These are phyloP conservation scores for Neodidymelliopsis sp. DNA, from an alignment of 2,329 filamentous ascomycete genomes.

Conservation along the genomic window DNA sequence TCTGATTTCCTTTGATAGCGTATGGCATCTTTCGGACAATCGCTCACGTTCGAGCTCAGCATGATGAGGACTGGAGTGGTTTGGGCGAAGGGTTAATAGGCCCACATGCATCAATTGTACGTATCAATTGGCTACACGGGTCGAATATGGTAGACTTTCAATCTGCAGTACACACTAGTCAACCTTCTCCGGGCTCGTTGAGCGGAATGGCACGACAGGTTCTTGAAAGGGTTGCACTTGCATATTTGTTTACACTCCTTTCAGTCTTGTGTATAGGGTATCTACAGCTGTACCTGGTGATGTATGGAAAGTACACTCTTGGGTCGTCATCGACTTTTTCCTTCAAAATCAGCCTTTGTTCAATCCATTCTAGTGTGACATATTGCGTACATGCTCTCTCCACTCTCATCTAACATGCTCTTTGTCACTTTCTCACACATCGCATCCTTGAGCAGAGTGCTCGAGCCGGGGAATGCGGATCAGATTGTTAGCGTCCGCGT, in stretches of 20 bases:
- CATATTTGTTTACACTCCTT: conserved; percentile 36
- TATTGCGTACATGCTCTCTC: conserved; percentile 5
- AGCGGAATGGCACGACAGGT: conserved; percentile 28
- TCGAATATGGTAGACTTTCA: conserved; percentile 43
- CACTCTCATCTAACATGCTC: neutral
- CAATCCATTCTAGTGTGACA: neutral
- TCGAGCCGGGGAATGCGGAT: conserved; percentile 28
- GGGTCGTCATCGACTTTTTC: neutral
- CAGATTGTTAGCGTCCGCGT: conserved; percentile 9
- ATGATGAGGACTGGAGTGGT: conserved; percentile 34
- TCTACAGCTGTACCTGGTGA: neutral
- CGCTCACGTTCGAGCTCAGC: conserved; percentile 31
- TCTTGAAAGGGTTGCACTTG: conserved; percentile 33
- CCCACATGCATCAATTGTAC: conserved; percentile 45
- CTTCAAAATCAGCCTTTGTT: no score
- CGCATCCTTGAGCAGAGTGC: conserved; percentile 7
- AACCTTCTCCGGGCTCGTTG: conserved; percentile 24
- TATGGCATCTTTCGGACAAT: conserved; percentile 38
- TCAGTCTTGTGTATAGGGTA: conserved; percentile 25
- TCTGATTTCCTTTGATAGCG: conserved; percentile 45
- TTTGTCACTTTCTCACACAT: conserved; percentile 11
- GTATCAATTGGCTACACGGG: conserved; percentile 46
- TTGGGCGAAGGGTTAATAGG: conserved; percentile 35
- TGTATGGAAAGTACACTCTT: conserved; percentile 4
- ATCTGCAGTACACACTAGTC: conserved; percentile 41